Evolutionary conservation across 805 yeast genomes (phyloP).

Genomic region (Kodamaea hsintzibuensis): DNA sequence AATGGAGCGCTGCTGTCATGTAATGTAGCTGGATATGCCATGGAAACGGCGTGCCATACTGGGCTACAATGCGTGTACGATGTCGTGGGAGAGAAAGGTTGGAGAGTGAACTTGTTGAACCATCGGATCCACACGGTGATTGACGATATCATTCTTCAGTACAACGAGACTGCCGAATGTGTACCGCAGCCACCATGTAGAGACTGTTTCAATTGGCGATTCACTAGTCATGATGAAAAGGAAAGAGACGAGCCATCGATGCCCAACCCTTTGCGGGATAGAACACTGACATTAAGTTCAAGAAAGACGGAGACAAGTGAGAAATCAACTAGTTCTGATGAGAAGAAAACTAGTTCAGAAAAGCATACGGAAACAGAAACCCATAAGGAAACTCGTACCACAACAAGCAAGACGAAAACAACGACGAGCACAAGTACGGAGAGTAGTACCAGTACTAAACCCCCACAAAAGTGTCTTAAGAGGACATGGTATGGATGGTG

Average conservation of each 20-base stretch:
- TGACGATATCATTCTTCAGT: conserved; percentile 69
- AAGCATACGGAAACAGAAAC: not conserved
- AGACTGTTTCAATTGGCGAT: conserved; percentile 90
- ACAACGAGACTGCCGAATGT: conserved; percentile 79
- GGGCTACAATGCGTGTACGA: conserved; percentile 89
- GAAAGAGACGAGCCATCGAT: conserved; percentile 38
- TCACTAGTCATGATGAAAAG: conserved; percentile 50
- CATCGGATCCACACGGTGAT: conserved; percentile 91
- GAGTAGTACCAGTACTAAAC: conserved; percentile 17
- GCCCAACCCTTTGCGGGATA: conserved; percentile 36
- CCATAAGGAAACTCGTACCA: not conserved
- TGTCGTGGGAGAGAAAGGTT: conserved; percentile 83
- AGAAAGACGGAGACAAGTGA: conserved; percentile 14
- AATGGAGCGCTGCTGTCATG: conserved; percentile 91
- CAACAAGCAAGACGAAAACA: not conserved
- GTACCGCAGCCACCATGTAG: conserved; percentile 76
- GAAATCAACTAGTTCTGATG: not conserved
- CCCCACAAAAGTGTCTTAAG: conserved; percentile 50
- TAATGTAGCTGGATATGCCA: conserved; percentile 90
- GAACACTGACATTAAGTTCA: not conserved
- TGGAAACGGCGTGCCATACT: conserved; percentile 94
- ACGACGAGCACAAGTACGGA: conserved; percentile 7
- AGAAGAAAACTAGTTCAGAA: not conserved
- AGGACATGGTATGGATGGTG: conserved; percentile 74
- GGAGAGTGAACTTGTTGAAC: conserved; percentile 85